Evolutionary conservation across 345 rosid genomes (phyloP).

Genomic region (Laguncularia racemosa): DNA sequence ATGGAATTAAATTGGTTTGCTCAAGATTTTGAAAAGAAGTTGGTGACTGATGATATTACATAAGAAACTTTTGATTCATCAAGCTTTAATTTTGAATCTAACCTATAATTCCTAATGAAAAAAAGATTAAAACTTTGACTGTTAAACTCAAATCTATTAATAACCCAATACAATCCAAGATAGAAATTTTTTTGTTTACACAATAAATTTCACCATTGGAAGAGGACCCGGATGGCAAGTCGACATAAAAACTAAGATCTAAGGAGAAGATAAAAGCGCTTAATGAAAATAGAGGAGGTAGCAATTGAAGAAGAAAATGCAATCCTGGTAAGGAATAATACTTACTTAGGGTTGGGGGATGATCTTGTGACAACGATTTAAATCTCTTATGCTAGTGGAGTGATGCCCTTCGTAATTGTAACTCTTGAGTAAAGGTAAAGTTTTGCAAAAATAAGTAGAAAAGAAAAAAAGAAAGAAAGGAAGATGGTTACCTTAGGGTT

Average conservation of each 20-base stretch:
- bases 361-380: too few species aligned
- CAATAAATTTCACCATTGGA: slow-evolving; percentile 42
- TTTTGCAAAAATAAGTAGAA: too few species aligned
- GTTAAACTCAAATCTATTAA: slow-evolving; percentile 12
- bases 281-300: slow-evolving; percentile 53
- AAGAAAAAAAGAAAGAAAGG: too few species aligned
- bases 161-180: slow-evolving; percentile 3
- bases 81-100: slow-evolving; percentile 10
- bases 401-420: too few species aligned
- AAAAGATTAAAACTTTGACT: slow-evolving; percentile 24
- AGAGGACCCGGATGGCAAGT: slow-evolving; percentile 53
- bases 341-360: too few species aligned
- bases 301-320: too few species aligned
- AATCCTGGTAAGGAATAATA: too few species aligned
- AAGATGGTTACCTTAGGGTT: too few species aligned
- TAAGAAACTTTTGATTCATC: slow-evolving; percentile 50
- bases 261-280: slow-evolving; percentile 29
- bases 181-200: slow-evolving; percentile 6
- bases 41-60: slow-evolving; percentile 49
- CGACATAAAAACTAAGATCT: slow-evolving; percentile 69
- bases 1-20: slow-evolving; percentile 49
- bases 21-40: slow-evolving; percentile 23
- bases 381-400: too few species aligned
- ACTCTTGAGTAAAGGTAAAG: too few species aligned
- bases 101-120: slow-evolving; percentile 22